These are phyloP conservation scores for Aureobasidium sp. DNA, from an alignment of 2,329 filamentous ascomycete species.

Conservation along the genomic window DNA sequence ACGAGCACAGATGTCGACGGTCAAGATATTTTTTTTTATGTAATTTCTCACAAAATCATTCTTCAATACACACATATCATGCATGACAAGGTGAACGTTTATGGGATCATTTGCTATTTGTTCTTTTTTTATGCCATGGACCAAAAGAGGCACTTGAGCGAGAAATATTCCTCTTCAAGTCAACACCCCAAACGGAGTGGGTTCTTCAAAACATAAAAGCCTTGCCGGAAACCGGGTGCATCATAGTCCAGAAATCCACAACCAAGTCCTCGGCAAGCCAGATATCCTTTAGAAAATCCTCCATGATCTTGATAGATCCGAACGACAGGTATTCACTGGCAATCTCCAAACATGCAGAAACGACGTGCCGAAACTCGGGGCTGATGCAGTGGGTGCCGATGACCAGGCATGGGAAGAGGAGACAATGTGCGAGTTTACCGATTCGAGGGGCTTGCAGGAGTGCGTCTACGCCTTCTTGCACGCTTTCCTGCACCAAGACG, in stretches of 20 bases:
- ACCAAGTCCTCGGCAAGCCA: not conserved
- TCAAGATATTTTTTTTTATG: no score
- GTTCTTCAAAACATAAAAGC: constrained; percentile 8
- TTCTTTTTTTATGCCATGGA: no score
- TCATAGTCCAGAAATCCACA: not conserved
- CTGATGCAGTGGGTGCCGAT: not conserved
- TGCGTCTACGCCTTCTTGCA: constrained; percentile 4
- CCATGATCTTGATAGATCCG: constrained; percentile 1
- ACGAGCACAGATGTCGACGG: no score
- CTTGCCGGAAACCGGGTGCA: not conserved
- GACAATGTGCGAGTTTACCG: constrained; percentile 1
- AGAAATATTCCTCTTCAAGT: not conserved
- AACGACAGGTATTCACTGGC: not conserved
- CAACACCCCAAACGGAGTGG: no score
- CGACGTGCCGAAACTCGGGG: not conserved
- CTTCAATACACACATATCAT: no score
- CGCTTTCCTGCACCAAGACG: not conserved
- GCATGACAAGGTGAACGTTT: no score
- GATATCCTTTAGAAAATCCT: not conserved
- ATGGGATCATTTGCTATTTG: no score
- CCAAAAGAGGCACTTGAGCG: no score
- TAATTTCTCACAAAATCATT: no score
- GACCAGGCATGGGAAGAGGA: not conserved
- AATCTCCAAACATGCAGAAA: not conserved
- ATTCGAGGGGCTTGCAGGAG: not conserved